Percentiles rank a stretch among this genome's conserved stretches.
Conservation (phyloP, 352 stramenopile genomes). For the Pythium aphanidermatum region DNA sequence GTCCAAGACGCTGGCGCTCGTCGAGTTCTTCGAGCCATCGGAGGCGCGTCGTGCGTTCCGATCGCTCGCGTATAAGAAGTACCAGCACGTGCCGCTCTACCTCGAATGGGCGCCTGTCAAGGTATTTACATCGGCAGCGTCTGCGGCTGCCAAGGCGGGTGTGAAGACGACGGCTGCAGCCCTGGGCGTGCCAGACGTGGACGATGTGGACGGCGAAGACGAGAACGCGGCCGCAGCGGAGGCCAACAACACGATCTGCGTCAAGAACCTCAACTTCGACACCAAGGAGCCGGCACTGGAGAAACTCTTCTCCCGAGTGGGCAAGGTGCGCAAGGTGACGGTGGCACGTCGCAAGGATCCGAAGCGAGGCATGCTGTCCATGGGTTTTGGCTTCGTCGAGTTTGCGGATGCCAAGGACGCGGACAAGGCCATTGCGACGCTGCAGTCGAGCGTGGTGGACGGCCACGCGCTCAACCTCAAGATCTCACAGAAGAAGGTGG, state of each 20-base stretch:
- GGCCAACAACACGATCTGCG: conserved; percentile 89
- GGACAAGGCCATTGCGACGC: conserved; percentile 69
- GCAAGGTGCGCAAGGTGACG: conserved; percentile 80
- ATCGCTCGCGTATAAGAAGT: conserved; percentile 97
- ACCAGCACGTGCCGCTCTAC: conserved; percentile 97
- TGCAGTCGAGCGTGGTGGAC: conserved; percentile 89
- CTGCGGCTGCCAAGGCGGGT: conserved; percentile 16
- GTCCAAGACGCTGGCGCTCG: conserved; percentile 93
- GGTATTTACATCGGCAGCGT: conserved; percentile 45
- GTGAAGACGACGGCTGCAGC: conserved; percentile 41
- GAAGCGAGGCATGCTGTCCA: conserved; percentile 86
- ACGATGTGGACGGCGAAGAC: conserved; percentile 45
- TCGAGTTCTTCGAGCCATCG: conserved; percentile 94
- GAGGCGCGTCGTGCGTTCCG: conserved; percentile 96
- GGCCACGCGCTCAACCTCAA: conserved; percentile 94
- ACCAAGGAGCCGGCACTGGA: conserved; percentile 89
- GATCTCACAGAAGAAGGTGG: conserved; percentile 86
- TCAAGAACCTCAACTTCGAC: conserved; percentile 99
- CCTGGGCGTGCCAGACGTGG: conserved; percentile 40
- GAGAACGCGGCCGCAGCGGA: conserved; percentile 28
- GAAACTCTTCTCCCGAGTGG: conserved; percentile 60
- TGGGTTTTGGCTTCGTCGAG: conserved; percentile 99
- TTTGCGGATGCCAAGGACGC: conserved; percentile 87
- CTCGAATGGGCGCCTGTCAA: conserved; percentile 96
- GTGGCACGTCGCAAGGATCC: conserved; percentile 82